Percentiles rank a stretch among this genome's conserved stretches.
These are phyloP conservation scores for Rubia occidens DNA, from an alignment of 305 asterid genomes.

Conservation along the genomic window DNA sequence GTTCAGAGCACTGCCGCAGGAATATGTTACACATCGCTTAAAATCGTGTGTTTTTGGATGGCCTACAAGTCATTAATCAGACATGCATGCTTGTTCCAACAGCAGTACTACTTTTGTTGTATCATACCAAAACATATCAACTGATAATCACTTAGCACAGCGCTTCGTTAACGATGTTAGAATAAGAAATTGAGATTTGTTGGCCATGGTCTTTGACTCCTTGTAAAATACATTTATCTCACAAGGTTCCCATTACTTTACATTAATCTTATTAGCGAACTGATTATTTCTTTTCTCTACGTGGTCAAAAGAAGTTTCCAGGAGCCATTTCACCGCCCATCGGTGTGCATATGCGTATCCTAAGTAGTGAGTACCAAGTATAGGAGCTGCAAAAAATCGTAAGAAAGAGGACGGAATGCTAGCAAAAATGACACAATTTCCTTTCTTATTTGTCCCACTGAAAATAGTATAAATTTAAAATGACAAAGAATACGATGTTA, in stretches of 20 bases:
- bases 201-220: background rate
- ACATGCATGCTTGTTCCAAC: background rate
- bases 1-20: background rate
- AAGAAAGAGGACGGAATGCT: background rate
- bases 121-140: background rate
- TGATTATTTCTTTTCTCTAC: background rate
- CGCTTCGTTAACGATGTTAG: background rate
- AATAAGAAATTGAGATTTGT: background rate
- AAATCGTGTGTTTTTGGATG: conserved; percentile 13
- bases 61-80: conserved; percentile 2
- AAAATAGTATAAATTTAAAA: too few relatives aligned
- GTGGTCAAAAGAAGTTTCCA: conserved; percentile 18
- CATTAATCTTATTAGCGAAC: background rate
- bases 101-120: background rate
- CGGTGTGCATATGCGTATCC: background rate
- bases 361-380: background rate
- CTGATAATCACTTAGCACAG: too few relatives aligned
- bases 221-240: background rate
- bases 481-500: too few relatives aligned
- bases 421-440: too few relatives aligned
- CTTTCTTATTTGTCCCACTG: too few relatives aligned
- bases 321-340: conserved; percentile 10
- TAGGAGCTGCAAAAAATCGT: background rate
- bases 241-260: background rate
- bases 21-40: conserved; percentile 11